Evolutionary conservation across 2,329 filamentous ascomycete genomes (phyloP).

Genomic region (Fusarium nygamai): DNA sequence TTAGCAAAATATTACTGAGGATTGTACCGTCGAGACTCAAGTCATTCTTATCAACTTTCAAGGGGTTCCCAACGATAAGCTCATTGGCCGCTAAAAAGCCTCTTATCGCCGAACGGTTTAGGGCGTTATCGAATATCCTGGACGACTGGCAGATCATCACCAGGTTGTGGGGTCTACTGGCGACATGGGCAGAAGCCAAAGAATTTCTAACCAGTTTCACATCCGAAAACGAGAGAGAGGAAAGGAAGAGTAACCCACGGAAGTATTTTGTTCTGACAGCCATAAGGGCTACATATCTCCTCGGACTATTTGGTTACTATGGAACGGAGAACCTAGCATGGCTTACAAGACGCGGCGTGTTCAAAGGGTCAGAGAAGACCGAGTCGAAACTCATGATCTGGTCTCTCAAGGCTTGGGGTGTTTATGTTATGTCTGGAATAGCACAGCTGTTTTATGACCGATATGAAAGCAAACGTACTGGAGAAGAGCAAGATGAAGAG

Average conservation of each 20-base stretch:
- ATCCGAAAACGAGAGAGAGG: background rate
- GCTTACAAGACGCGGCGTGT: conserved; percentile 7
- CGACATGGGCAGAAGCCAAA: conserved; percentile 15
- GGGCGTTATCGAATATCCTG: conserved; percentile 16
- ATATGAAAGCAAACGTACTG: background rate
- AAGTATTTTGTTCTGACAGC: background rate
- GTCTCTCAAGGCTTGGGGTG: conserved; percentile 13
- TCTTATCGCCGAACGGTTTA: background rate
- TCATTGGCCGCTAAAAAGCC: background rate
- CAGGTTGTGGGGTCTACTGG: conserved; percentile 21
- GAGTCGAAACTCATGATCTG: conserved; percentile 20
- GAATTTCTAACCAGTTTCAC: background rate
- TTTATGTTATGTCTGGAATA: conserved; percentile 16
- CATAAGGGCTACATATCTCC: conserved; percentile 2
- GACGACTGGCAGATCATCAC: conserved; percentile 36
- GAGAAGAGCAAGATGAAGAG: background rate
- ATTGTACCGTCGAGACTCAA: background rate
- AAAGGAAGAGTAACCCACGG: background rate
- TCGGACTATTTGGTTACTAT: conserved; percentile 15
- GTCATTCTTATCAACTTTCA: background rate
- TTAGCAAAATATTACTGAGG: background rate
- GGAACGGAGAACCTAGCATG: conserved; percentile 13
- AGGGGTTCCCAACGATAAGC: background rate
- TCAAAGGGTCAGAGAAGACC: background rate
- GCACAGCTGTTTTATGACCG: conserved; percentile 15